Base-by-base conservation (phyloP, 805 yeast genomes). In the Myxozyma melibiosi region DNA sequence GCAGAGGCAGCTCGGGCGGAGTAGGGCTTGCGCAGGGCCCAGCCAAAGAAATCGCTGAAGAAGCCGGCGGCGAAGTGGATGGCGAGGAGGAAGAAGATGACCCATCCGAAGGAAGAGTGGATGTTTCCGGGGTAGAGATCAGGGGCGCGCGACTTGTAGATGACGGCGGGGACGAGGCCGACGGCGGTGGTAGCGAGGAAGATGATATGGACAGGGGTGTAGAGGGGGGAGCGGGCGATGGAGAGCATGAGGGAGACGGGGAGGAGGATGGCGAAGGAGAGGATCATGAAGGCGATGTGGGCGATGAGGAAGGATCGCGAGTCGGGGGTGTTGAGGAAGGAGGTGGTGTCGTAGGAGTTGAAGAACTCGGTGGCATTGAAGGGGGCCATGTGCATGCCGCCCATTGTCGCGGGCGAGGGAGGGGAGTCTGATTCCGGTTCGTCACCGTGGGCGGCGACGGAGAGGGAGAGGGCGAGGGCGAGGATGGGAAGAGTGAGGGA, bases 41-140 rank as follows among this genome's bases (percentile, higher is more conserved):
- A 76, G 57, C 71, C 73, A 18, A 79, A 72, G 2, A 82, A 78
- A 9, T 75, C 71, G 46, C 76, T 72, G 33, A 86, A 66, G 5
- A 84, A 63, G 0, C 90, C 84, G 16, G 82, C 68, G 11, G 75
- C 58, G 67, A 79, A 81, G 63, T 88, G 96, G 1, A 75, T 71
- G 1, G 78, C 55, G 1, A 84, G 71, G 9, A 83, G 70, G 48
- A 84, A 68, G 9, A 85, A 71, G 57, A 90, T 71, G 9, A 87
- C 79, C 67, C 80, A 74, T 24, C 86, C 79, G 82, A 88, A 83
- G 66, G 78, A 80, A 13, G 81, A 73, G 71, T 90, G 90, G 0
- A 86, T 85, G 68, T 88, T 88, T 39, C 79, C 76, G 0, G 96
- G 96, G 69, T 89, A 92, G 65, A 89, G 74, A 53, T 79, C 69